Evolutionary conservation across 2,329 filamentous ascomycete genomes (phyloP).

Genomic region (Periconia sp.): DNA sequence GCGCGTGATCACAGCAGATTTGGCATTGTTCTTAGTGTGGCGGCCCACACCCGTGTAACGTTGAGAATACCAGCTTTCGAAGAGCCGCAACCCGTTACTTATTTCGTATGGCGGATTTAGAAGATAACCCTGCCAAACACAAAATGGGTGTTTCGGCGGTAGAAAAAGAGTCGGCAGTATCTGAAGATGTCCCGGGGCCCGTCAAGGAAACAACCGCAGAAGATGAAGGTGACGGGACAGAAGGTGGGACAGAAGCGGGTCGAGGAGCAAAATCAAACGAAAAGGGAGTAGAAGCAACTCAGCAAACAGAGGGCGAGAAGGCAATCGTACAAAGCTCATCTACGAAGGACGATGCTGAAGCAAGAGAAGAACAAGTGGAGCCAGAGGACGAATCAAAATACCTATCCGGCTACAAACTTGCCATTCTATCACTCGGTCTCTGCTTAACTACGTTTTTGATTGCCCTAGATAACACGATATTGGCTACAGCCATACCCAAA

Average conservation of each 20-base stretch:
- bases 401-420: conserved; percentile 35
- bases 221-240: neutral
- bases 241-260: neutral
- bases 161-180: neutral
- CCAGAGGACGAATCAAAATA: conserved; percentile 42
- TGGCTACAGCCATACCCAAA: conserved; percentile 43
- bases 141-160: neutral
- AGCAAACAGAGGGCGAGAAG: neutral
- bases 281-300: neutral
- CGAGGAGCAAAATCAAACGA: neutral
- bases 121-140: neutral
- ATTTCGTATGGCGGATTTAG: neutral
- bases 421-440: conserved; percentile 36
- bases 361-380: conserved; percentile 7
- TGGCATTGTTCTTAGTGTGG: neutral
- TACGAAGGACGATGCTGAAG: neutral
- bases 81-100: neutral
- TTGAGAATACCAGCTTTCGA: neutral
- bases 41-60: neutral
- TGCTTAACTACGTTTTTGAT: conserved; percentile 41
- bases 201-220: neutral
- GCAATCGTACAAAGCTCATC: neutral
- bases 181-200: neutral
- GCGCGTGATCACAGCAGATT: no score
- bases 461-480: conserved; percentile 45